Evolutionary conservation across 768 basidiomycete genomes (phyloP), one percentile per base, ranked within the genome.

Genomic region (Lactarius vividus): DNA sequence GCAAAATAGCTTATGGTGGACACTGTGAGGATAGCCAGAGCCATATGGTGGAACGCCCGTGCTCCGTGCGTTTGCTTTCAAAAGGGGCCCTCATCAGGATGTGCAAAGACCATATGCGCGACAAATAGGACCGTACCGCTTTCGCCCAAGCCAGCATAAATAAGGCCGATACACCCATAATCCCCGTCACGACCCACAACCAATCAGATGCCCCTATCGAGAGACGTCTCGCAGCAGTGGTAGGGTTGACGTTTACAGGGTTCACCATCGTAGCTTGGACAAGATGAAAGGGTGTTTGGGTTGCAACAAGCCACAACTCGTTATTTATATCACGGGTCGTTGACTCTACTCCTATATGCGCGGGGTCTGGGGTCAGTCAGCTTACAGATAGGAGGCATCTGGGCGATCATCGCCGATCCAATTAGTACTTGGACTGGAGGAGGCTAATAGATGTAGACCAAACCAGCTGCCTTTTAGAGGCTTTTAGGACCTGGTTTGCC

Each of bases 131-230:
- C 71, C 79, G 57, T 59, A 76, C 75, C 18, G 74, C 59, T 66
- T 76, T 79, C 20, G 77, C 72, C 79, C 79, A 84, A 20, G 64
- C 71, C 15, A 85, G 61, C 62, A 78, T 72, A 46, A 69, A 42
- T 33, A 84, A 54, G 66, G 80, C 79, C 11, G 76, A 75, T 20
- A 81, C 7, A 6, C 77, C 70, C 83, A 86, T 85, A 62, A 85
- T 59, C 11, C 80, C 79, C 59, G 82, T 83, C 44, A 84, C 83
- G 0, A 83, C 79, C 83, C 83, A 87, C 6, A 81, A 73, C 82
- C 82, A 87, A 74, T 85, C 77, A 1, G 84, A 82, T 5, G 79
- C 84, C 39, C 75, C 75, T 0, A 71, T 69, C 59, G 80, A 80
- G 73, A 85, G 80, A 72, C 79, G 77, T 58, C 66, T 68, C 16